A percentile compares a stretch with the other conserved stretches of the same genome.
These are phyloP conservation scores for Arachis hypogaea DNA, from an alignment of 306 rosid genomes.

Conservation along the genomic window DNA sequence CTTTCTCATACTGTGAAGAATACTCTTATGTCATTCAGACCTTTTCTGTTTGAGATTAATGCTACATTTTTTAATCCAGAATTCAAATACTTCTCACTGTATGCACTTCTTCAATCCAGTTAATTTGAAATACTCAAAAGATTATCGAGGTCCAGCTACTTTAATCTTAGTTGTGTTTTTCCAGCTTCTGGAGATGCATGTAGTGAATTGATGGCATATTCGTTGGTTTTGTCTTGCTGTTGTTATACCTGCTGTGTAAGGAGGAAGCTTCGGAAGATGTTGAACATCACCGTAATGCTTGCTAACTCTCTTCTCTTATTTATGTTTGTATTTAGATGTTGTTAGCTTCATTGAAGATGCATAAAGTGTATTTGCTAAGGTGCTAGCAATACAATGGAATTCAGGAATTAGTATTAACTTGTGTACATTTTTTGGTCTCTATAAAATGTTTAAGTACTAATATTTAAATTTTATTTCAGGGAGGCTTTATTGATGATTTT, in stretches of 20 bases:
- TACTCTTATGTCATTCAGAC: conserved; percentile 18
- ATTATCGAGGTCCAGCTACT: conserved; percentile 16
- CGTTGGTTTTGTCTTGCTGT: conserved; percentile 86
- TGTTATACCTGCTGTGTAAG: conserved; percentile 93
- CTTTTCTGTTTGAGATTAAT: conserved; percentile 12
- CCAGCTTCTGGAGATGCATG: conserved; percentile 89
- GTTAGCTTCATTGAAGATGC: conserved; percentile 27
- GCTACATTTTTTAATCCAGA: neutral
- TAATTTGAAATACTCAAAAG: conserved; percentile 21
- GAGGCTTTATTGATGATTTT: conserved; percentile 89
- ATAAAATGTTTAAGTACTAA: conserved; percentile 35
- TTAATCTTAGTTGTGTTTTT: conserved; percentile 34
- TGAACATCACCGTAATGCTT: conserved; percentile 81
- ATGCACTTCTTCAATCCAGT: conserved; percentile 9
- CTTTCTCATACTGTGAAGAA: conserved; percentile 20
- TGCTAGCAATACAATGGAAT: conserved; percentile 6
- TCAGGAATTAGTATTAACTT: conserved; percentile 14
- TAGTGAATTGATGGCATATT: conserved; percentile 94
- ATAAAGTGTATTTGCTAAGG: conserved; percentile 17
- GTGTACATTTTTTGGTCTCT: conserved; percentile 19
- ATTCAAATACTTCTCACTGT: conserved; percentile 1
- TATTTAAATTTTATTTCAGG: conserved; percentile 52
- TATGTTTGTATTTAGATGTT: conserved; percentile 24
- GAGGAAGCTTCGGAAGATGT: conserved; percentile 87
- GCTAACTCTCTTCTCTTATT: conserved; percentile 27